Conservation (phyloP, 257 asterid genomes). For the Penstemon davidsonii region DNA sequence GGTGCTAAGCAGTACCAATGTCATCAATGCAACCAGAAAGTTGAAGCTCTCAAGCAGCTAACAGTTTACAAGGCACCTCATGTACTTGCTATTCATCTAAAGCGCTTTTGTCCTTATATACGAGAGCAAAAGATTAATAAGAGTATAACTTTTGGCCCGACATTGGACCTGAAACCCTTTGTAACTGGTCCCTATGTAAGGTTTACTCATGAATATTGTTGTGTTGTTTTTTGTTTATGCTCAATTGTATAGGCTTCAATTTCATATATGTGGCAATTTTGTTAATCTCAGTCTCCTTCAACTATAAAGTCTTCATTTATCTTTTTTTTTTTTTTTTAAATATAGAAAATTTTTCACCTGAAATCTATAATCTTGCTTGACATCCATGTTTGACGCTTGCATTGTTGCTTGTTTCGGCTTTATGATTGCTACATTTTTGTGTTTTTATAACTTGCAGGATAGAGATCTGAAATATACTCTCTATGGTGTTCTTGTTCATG, state of each 20-base stretch:
- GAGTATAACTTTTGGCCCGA: slow-evolving; percentile 60
- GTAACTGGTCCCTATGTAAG: slow-evolving; percentile 88
- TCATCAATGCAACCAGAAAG: slow-evolving; percentile 94
- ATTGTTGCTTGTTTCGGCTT: slow-evolving; percentile 9
- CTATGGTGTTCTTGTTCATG: slow-evolving; percentile 96
- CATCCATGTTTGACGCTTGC: neutral
- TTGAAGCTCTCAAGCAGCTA: slow-evolving; percentile 86
- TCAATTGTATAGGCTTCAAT: neutral
- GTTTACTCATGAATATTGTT: slow-evolving; percentile 7
- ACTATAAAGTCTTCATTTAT: too few relatives aligned
- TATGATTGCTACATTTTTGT: slow-evolving; percentile 5
- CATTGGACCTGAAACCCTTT: slow-evolving; percentile 82
- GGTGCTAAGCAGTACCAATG: slow-evolving; percentile 89
- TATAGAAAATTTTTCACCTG: too few relatives aligned
- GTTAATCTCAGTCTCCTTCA: too few relatives aligned
- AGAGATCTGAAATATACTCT: slow-evolving; percentile 85
- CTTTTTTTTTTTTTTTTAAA: too few relatives aligned
- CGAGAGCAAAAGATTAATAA: slow-evolving; percentile 75
- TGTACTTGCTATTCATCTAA: slow-evolving; percentile 86
- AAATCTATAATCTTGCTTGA: too few relatives aligned
- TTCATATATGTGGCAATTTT: too few relatives aligned
- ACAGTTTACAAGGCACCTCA: slow-evolving; percentile 79
- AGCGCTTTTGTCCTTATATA: slow-evolving; percentile 72
- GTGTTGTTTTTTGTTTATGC: neutral
- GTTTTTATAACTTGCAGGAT: slow-evolving; percentile 51